These are phyloP conservation scores for Blepharisma stoltei DNA, from an alignment of 73 alveolate species.

Conservation along the genomic window DNA sequence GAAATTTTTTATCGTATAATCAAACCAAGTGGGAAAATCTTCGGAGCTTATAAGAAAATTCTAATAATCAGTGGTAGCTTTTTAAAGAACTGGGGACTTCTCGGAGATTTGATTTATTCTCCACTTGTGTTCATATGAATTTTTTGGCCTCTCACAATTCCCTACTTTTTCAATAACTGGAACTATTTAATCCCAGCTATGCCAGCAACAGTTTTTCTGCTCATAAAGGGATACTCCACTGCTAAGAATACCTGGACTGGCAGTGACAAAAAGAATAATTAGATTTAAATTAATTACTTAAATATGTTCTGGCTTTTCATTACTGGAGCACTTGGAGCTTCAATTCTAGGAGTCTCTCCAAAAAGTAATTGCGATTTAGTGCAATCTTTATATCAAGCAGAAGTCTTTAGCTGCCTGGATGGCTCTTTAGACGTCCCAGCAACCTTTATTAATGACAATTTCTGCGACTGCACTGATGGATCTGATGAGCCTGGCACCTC, in stretches of 20 bases:
- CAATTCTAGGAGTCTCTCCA: too few species aligned
- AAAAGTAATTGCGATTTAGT: too few species aligned
- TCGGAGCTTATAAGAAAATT: not conserved
- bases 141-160: constrained; percentile 22
- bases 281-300: too few species aligned
- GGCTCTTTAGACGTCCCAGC: not conserved
- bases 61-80: not conserved
- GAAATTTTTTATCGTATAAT: too few species aligned
- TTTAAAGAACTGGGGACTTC: not conserved
- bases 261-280: too few species aligned
- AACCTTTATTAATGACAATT: constrained; percentile 23
- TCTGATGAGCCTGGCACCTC: constrained; percentile 31
- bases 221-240: constrained; percentile 16
- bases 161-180: constrained; percentile 8
- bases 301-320: too few species aligned
- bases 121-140: constrained; percentile 25
- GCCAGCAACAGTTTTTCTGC: not conserved
- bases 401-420: constrained; percentile 10
- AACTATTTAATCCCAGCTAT: constrained; percentile 1
- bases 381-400: not conserved
- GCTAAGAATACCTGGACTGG: constrained; percentile 17
- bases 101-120: constrained; percentile 26
- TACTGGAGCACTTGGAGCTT: too few species aligned
- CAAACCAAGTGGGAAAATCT: constrained; percentile 4
- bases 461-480: constrained; percentile 30